Evolutionary conservation across 1,139 yeast genomes (phyloP).

Genomic region (Meyerozyma smithsonii): DNA sequence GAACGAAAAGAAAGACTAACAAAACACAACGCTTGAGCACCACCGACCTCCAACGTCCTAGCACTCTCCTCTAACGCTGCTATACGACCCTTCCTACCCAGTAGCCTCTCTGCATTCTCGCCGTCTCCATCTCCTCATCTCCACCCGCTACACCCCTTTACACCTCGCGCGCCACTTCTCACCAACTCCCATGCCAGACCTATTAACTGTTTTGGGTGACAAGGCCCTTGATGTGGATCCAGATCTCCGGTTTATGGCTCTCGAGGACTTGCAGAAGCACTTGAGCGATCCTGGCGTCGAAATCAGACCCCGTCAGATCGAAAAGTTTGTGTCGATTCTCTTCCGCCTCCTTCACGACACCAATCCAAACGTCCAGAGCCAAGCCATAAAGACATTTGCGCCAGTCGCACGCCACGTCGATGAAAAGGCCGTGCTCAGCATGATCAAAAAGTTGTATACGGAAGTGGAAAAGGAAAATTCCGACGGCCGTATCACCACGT

Average conservation of each 20-base stretch:
- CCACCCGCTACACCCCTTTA: background rate
- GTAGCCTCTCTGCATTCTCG: background rate
- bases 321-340: constrained; percentile 44
- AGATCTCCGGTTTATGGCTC: constrained; percentile 82
- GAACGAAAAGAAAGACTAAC: background rate
- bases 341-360: constrained; percentile 56
- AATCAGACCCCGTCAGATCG: constrained; percentile 20
- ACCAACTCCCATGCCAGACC: background rate
- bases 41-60: too few relatives aligned
- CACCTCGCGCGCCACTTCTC: constrained; percentile 7
- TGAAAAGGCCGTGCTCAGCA: constrained; percentile 19
- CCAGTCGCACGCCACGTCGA: constrained; percentile 30
- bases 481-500: constrained; percentile 44
- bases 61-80: too few relatives aligned
- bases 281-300: constrained; percentile 24
- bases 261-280: constrained; percentile 64
- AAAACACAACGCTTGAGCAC: too few relatives aligned
- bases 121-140: background rate
- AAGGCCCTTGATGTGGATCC: constrained; percentile 68
- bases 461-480: constrained; percentile 20
- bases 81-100: background rate
- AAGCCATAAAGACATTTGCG: constrained; percentile 60
- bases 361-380: constrained; percentile 74
- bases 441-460: constrained; percentile 24
- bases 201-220: constrained; percentile 29